Evolutionary conservation across 495 filamentous ascomycete genomes (phyloP).

Genomic region (Xylaria palmicola): DNA sequence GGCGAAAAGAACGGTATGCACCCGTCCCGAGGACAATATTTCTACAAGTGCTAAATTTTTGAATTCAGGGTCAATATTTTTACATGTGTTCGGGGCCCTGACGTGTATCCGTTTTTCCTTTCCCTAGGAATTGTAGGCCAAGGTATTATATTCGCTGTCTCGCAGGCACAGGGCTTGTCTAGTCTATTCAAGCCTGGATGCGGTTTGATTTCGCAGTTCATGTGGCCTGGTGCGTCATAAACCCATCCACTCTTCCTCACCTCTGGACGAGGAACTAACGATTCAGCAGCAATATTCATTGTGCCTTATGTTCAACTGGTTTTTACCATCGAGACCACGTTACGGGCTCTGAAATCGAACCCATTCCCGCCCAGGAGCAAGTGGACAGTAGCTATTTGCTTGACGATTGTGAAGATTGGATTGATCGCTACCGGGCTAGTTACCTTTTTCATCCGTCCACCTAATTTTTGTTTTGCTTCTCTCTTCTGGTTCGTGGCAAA

Average conservation of each 20-base stretch:
- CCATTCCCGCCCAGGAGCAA: conserved; percentile 42
- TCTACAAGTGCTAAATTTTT: neutral
- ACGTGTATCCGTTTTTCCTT: conserved; percentile 46
- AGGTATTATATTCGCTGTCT: conserved; percentile 44
- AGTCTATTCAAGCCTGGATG: conserved; percentile 40
- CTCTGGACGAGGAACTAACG: neutral
- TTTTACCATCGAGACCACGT: conserved; percentile 42
- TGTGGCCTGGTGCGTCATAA: conserved; percentile 47
- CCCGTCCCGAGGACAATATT: neutral
- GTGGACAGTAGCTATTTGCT: conserved; percentile 44
- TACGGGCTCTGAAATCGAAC: conserved; percentile 39
- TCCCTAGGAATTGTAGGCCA: conserved; percentile 47
- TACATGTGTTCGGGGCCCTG: conserved; percentile 38
- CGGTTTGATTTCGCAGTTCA: conserved; percentile 40
- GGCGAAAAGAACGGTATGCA: conserved; percentile 21
- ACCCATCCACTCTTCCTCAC: neutral
- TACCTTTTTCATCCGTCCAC: conserved; percentile 40
- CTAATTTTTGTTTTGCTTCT: conserved; percentile 44
- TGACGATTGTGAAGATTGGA: conserved; percentile 38
- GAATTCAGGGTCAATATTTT: conserved; percentile 30
- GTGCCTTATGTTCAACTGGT: conserved; percentile 49
- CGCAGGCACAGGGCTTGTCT: conserved; percentile 44
- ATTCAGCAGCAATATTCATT: conserved; percentile 42
- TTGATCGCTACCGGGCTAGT: conserved; percentile 42
- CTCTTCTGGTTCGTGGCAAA: conserved; percentile 52